Percentiles rank a stretch among this genome's conserved stretches.
These are phyloP conservation scores for Boletellus sp. DNA, from an alignment of 1,284 basidiomycete species.

Conservation along the genomic window DNA sequence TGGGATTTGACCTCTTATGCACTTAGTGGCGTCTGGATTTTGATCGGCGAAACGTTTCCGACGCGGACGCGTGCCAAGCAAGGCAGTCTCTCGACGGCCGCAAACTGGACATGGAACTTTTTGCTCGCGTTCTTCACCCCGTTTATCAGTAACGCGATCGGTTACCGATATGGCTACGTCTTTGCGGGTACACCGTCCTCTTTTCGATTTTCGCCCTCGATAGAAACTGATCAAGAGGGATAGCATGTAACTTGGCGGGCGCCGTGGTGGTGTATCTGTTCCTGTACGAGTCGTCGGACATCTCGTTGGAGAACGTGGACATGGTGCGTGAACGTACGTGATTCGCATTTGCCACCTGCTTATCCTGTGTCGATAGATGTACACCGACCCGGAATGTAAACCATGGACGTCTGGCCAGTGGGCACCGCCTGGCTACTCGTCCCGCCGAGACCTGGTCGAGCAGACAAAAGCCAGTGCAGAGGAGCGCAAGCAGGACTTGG, in stretches of 20 bases:
- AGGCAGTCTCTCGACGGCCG: constrained; percentile 65
- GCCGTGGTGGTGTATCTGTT: constrained; percentile 71
- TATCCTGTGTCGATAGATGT: constrained; percentile 48
- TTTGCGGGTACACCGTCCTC: constrained; percentile 49
- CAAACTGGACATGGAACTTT: constrained; percentile 76
- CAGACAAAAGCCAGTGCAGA: constrained; percentile 35
- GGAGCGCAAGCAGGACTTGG: constrained; percentile 17
- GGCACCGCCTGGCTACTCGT: constrained; percentile 51
- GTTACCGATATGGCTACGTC: constrained; percentile 70
- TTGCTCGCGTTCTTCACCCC: constrained; percentile 75
- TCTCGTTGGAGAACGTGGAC: constrained; percentile 71
- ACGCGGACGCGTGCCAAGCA: constrained; percentile 76
- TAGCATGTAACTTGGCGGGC: constrained; percentile 54
- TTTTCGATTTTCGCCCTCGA: not conserved
- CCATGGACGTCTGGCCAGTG: constrained; percentile 62
- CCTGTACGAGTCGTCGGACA: constrained; percentile 72
- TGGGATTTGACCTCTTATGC: not conserved
- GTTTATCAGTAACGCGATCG: constrained; percentile 56
- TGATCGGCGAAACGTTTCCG: constrained; percentile 76
- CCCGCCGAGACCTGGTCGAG: constrained; percentile 40
- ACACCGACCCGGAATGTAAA: constrained; percentile 64
- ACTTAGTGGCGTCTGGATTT: constrained; percentile 62
- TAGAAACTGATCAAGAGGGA: not conserved
- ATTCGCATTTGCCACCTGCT: not conserved
- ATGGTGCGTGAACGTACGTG: constrained; percentile 33